A percentile compares a stretch with the other conserved stretches of the same genome.
These are phyloP conservation scores for Brachypodium distachyon DNA, from an alignment of 202 grass and related monocot genomes.

Conservation along the genomic window DNA sequence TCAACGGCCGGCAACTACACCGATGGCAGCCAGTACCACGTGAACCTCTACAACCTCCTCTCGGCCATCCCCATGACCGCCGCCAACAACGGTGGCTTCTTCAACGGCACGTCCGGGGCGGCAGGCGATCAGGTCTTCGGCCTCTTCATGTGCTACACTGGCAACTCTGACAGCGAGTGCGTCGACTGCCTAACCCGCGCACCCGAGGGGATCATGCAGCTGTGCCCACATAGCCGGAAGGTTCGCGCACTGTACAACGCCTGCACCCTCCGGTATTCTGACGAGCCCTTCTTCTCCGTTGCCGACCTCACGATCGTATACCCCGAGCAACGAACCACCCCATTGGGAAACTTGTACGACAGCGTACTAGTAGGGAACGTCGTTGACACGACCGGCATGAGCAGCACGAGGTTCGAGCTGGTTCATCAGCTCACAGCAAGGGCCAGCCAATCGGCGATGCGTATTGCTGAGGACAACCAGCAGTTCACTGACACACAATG, in stretches of 20 bases:
- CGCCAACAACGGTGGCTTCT: background rate
- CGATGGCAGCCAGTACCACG: background rate
- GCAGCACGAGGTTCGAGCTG: background rate
- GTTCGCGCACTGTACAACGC: background rate
- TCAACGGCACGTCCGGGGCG: background rate
- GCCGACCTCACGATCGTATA: background rate
- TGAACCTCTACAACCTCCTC: conserved; percentile 19
- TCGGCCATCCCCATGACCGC: background rate
- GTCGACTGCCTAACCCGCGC: background rate
- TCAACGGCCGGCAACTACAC: background rate
- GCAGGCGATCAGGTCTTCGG: background rate
- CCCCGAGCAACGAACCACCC: background rate
- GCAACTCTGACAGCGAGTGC: background rate
- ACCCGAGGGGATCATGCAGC: background rate
- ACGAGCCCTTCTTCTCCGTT: background rate
- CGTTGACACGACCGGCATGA: background rate
- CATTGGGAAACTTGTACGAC: too few relatives aligned
- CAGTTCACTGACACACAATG: background rate
- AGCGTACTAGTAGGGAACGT: background rate
- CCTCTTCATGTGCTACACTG: conserved; percentile 11
- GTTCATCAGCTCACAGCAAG: background rate
- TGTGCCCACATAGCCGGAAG: background rate
- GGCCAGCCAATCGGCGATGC: too few relatives aligned
- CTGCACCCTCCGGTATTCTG: conserved; percentile 1
- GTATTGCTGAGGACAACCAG: background rate